Evolutionary conservation across 768 basidiomycete genomes (phyloP), one percentile per base, ranked within the genome.

Genomic region (Cantharellus anzutake): DNA sequence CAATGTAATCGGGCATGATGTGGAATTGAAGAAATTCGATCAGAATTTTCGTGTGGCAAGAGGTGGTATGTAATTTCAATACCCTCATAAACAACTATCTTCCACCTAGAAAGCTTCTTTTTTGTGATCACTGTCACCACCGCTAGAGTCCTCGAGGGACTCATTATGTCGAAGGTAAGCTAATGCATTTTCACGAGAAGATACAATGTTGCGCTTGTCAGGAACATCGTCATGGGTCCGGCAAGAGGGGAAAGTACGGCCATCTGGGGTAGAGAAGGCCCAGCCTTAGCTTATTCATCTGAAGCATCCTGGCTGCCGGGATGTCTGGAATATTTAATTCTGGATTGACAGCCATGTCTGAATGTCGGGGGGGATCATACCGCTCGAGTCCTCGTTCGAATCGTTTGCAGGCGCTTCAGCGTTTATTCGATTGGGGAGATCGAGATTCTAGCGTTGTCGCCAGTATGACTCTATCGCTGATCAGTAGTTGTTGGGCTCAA

Each of bases 21-120:
- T 72, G 71, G 65, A 69, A 72, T 11, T 63, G 63, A 38, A 72
- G 62, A 41, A 72, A 51, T 60, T 70, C 70, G 38, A 60, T 60
- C 42, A 72, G 60, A 29, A 64, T 67, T 11, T 29, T 42, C 58
- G 20, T 59, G 38, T 42, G 61, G 61, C 29, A 61, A 41, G 20
- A 20, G 41, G n/a, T 38, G 35, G 52, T 61, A 61, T 35, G n/a
- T 37, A n/a, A 57, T 5, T 51, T 59, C 58, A 37, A 59, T 35
- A 40, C 58, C 16, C 35, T 51, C 40, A 3, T 41, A 37, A 5
- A 34, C n/a, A 39, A 60, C 37, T 34, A 42, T 35, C 14, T 51
- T 42, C 14, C 56, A 38, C 14, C 59, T 53, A 14, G 59, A 39
- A 38, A 34, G 39, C 35, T 37, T 51, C 35, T 4, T 34, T 11